A percentile compares a stretch with the other conserved stretches of the same genome.
Evolutionary conservation across 2,329 filamentous ascomycete genomes (phyloP).

Genomic region (Berkeleyomyces rouxiae): DNA sequence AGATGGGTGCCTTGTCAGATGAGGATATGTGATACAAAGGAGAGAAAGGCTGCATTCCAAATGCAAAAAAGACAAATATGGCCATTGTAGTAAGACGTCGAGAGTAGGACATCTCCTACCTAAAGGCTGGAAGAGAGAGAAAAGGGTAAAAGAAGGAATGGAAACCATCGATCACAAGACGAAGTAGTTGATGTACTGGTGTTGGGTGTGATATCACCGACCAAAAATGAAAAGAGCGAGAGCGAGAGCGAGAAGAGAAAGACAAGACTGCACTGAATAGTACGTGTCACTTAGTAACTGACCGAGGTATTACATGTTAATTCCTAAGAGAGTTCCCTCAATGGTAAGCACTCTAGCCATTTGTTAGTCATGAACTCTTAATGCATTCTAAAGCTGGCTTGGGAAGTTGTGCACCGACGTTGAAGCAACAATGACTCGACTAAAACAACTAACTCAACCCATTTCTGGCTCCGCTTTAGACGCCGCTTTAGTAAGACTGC

Average conservation of each 20-base stretch:
- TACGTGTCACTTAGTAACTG: too few species aligned
- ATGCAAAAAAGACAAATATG: neutral
- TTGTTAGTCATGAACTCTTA: neutral
- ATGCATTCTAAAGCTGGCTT: too few species aligned
- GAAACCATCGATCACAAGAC: too few species aligned
- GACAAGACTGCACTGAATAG: neutral
- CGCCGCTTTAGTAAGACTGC: neutral
- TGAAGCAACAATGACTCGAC: neutral
- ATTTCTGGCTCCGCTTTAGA: neutral
- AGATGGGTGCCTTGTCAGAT: neutral
- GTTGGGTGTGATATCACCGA: too few species aligned
- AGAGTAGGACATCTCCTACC: neutral
- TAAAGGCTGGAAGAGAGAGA: neutral
- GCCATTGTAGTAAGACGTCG: neutral
- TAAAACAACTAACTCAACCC: neutral
- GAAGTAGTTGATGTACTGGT: too few species aligned
- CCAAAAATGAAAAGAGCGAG: neutral
- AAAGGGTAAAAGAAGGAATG: neutral
- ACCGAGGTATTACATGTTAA: too few species aligned
- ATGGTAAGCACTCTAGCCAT: neutral
- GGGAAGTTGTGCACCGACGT: too few species aligned
- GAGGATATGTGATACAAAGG: neutral
- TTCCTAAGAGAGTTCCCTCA: neutral
- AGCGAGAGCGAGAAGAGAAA: conserved; percentile 2
- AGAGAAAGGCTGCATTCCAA: neutral